Percentiles rank a stretch among this genome's conserved stretches.
Conservation (phyloP, 2,329 filamentous ascomycete species). For the Thyridium curvatum region DNA sequence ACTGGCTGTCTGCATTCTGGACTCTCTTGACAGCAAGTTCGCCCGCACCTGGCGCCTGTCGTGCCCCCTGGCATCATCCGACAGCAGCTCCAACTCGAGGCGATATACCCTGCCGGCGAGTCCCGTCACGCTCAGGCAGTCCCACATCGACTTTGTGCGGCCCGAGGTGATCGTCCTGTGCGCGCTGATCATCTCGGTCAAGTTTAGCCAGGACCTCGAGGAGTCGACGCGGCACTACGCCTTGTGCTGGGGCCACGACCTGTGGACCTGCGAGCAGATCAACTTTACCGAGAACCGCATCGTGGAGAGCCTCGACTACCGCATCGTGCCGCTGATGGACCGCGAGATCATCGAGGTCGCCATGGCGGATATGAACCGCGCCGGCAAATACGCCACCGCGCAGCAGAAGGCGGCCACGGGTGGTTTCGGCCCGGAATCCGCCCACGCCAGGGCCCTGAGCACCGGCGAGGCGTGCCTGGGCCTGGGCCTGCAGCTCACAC, state of each 20-base stretch:
- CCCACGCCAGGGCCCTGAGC: slow-evolving; percentile 30
- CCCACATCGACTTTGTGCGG: slow-evolving; percentile 54
- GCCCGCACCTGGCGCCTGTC: slow-evolving; percentile 55
- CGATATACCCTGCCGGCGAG: slow-evolving; percentile 42
- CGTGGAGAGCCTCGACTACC: slow-evolving; percentile 58
- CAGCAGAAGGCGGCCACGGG: slow-evolving; percentile 2
- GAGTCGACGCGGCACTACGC: slow-evolving; percentile 47
- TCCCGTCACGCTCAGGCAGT: slow-evolving; percentile 25
- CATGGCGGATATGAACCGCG: slow-evolving; percentile 58
- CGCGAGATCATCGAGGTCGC: slow-evolving; percentile 51
- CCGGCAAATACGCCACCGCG: slow-evolving; percentile 24
- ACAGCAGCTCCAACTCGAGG: slow-evolving; percentile 21
- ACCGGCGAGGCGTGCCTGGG: slow-evolving; percentile 30
- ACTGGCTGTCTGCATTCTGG: slow-evolving; percentile 60
- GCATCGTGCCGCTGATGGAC: slow-evolving; percentile 55
- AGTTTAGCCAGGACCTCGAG: slow-evolving; percentile 57
- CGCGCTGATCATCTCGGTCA: slow-evolving; percentile 57
- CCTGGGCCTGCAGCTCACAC: slow-evolving; percentile 33
- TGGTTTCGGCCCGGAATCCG: slow-evolving; percentile 5
- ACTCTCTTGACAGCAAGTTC: slow-evolving; percentile 57
- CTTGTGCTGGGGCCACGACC: slow-evolving; percentile 42
- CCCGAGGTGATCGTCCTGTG: slow-evolving; percentile 59
- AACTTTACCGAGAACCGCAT: slow-evolving; percentile 59
- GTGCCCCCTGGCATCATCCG: slow-evolving; percentile 39
- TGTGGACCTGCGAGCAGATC: slow-evolving; percentile 57